Conservation (phyloP, 2,329 filamentous ascomycete genomes). For the Diaporthe citri region DNA sequence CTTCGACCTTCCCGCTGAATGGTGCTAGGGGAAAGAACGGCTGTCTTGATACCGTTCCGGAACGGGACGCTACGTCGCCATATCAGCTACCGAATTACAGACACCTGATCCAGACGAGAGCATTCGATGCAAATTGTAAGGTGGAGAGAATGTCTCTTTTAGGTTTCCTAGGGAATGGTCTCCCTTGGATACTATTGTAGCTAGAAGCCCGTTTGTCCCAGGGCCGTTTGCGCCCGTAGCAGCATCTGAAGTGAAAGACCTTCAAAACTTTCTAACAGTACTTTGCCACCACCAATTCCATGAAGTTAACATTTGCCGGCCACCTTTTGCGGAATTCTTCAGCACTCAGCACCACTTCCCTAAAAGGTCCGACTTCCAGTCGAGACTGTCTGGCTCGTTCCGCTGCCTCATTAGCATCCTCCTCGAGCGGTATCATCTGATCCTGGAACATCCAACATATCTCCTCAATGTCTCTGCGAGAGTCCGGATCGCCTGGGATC, state of each 20-base stretch:
- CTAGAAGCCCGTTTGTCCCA: too few species aligned
- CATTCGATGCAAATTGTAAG: too few species aligned
- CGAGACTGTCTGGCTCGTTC: background rate
- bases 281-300: slow-evolving; percentile 19
- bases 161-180: too few species aligned
- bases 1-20: too few species aligned
- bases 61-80: background rate
- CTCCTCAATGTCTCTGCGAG: slow-evolving; percentile 12
- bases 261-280: background rate
- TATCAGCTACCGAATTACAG: background rate
- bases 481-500: slow-evolving; percentile 11
- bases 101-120: background rate
- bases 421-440: slow-evolving; percentile 16
- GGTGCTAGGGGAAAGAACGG: too few species aligned
- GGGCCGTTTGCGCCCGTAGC: too few species aligned
- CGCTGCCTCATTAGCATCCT: background rate
- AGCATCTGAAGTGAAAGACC: background rate
- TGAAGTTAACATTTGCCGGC: slow-evolving; percentile 21
- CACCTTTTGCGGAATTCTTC: slow-evolving; percentile 17
- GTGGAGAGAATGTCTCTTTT: too few species aligned
- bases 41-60: too few species aligned
- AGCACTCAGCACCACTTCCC: slow-evolving; percentile 16
- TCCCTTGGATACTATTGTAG: too few species aligned
- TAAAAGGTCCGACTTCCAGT: slow-evolving; percentile 9
- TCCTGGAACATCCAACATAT: slow-evolving; percentile 28